Conservation (phyloP, 2,329 filamentous ascomycete species). For the Aspergillus glaucus region DNA sequence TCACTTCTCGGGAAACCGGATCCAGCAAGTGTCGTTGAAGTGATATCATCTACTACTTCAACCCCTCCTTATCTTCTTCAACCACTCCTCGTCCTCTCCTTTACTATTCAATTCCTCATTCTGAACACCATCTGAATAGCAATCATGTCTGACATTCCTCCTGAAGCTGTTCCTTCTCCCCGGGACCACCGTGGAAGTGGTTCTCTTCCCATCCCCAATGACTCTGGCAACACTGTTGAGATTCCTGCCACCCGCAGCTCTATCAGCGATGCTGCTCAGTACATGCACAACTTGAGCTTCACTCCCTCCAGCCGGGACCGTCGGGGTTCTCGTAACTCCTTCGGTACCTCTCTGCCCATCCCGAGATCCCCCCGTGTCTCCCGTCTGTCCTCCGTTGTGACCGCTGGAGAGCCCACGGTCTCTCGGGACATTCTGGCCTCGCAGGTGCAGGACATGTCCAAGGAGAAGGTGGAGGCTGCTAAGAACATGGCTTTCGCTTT, state of each 20-base stretch:
- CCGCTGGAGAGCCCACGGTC: slow-evolving; percentile 45
- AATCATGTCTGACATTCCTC: slow-evolving; percentile 42
- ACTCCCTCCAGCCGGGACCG: slow-evolving; percentile 62
- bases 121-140: slow-evolving; percentile 42
- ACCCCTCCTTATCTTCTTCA: slow-evolving; percentile 5
- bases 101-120: slow-evolving; percentile 50
- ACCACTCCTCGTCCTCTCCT: slow-evolving; percentile 46
- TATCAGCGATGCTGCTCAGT: slow-evolving; percentile 60
- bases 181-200: slow-evolving; percentile 21
- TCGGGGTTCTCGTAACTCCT: slow-evolving; percentile 67
- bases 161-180: slow-evolving; percentile 29
- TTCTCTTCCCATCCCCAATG: slow-evolving; percentile 39
- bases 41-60: slow-evolving; percentile 12
- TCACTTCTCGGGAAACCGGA: background rate
- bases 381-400: slow-evolving; percentile 57
- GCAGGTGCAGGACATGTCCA: slow-evolving; percentile 62
- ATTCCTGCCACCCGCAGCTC: slow-evolving; percentile 63
- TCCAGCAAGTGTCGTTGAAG: slow-evolving; percentile 1
- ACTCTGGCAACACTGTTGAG: slow-evolving; percentile 54
- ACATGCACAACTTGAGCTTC: slow-evolving; percentile 68
- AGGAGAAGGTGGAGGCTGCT: slow-evolving; percentile 60
- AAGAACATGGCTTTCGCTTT: slow-evolving; percentile 81
- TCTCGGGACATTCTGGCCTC: slow-evolving; percentile 62
- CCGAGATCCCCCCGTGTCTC: slow-evolving; percentile 64
- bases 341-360: slow-evolving; percentile 66